phyloP scores from a whole-genome alignment of 2,329 filamentous ascomycete genomes.

The Calonectria fujianensis region DNA sequence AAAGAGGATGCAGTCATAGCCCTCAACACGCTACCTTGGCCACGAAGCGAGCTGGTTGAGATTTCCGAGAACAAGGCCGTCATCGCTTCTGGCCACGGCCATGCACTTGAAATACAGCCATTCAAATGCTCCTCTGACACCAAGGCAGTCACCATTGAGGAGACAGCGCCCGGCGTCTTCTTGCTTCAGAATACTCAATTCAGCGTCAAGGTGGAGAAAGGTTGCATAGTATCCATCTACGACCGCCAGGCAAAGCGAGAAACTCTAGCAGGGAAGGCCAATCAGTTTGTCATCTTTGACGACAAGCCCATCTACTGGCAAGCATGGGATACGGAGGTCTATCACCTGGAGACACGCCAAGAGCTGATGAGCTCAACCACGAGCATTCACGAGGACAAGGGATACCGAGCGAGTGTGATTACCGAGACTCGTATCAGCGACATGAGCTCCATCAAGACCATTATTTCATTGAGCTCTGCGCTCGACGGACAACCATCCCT shows the following conservation, averaged over 20 bases:
- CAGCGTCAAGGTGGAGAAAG: constrained; percentile 81
- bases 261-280: constrained; percentile 79
- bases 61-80: constrained; percentile 73
- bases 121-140: neutral
- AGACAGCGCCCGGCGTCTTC: constrained; percentile 75
- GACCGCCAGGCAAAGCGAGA: constrained; percentile 85
- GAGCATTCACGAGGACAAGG: constrained; percentile 80
- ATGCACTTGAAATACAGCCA: constrained; percentile 69
- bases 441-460: constrained; percentile 89
- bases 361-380: constrained; percentile 80
- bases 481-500: constrained; percentile 76
- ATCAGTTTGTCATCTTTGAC: constrained; percentile 96
- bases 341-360: constrained; percentile 89
- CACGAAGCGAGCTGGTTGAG: constrained; percentile 83
- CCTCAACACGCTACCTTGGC: constrained; percentile 92
- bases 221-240: constrained; percentile 85
- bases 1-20: constrained; percentile 68
- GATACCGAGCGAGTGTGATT: constrained; percentile 86
- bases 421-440: constrained; percentile 93
- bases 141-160: constrained; percentile 39
- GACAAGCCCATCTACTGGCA: constrained; percentile 99
- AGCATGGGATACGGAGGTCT: constrained; percentile 98
- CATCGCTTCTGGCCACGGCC: constrained; percentile 74
- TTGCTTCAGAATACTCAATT: constrained; percentile 86
- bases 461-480: constrained; percentile 84